phyloP scores from a whole-genome alignment of 2,329 filamentous ascomycete genomes.

The Aspergillus floridensis region DNA sequence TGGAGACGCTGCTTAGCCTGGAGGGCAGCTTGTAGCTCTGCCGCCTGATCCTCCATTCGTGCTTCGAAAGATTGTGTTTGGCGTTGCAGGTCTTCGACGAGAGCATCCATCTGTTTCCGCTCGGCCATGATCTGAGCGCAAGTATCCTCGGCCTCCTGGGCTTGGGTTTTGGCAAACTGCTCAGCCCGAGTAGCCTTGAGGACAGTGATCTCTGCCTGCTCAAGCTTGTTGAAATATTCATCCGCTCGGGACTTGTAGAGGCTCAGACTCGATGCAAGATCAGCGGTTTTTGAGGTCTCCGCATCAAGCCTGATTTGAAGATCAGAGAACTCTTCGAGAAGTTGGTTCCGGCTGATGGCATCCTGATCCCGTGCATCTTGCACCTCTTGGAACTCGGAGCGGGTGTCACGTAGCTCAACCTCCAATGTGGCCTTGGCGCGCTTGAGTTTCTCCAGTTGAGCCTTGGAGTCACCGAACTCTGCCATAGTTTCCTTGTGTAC shows the following conservation, averaged over 20 bases:
- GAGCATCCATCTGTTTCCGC: constrained; percentile 81
- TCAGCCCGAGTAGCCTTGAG: constrained; percentile 89
- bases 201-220: constrained; percentile 93
- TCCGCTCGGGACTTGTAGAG: constrained; percentile 90
- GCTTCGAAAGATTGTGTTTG: constrained; percentile 89
- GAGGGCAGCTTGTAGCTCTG: constrained; percentile 78
- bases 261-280: constrained; percentile 78
- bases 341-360: constrained; percentile 77
- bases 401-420: constrained; percentile 80
- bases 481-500: constrained; percentile 81
- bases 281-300: constrained; percentile 78
- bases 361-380: constrained; percentile 79
- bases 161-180: constrained; percentile 88
- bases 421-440: constrained; percentile 76
- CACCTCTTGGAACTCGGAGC: constrained; percentile 80
- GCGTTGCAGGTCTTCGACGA: constrained; percentile 84
- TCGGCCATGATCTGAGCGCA: constrained; percentile 89
- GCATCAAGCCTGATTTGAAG: constrained; percentile 89
- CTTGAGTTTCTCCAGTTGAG: constrained; percentile 81
- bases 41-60: constrained; percentile 84
- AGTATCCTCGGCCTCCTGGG: constrained; percentile 85
- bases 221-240: constrained; percentile 95
- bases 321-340: constrained; percentile 89
- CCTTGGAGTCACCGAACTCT: constrained; percentile 82
- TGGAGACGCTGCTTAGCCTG: constrained; percentile 93